A percentile compares a stretch with the other conserved stretches of the same genome.
Conservation (phyloP, 805 yeast genomes). For the Naumovozyma dairenensis region DNA sequence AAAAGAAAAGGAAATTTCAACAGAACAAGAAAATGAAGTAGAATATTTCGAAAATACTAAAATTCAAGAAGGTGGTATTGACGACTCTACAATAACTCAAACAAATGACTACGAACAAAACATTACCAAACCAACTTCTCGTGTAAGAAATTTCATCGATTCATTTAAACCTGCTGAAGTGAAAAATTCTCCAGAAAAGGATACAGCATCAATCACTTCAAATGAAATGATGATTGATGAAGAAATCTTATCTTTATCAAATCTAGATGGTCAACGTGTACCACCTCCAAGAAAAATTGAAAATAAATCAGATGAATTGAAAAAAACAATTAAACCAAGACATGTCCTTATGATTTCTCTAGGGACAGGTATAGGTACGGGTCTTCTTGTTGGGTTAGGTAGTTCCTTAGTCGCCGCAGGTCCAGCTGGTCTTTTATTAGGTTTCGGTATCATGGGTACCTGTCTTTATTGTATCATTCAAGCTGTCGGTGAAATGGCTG, state of each 20-base stretch:
- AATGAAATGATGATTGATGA: slow-evolving; percentile 3
- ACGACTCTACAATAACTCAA: neutral
- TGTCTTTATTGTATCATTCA: slow-evolving; percentile 51
- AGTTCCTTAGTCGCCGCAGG: slow-evolving; percentile 49
- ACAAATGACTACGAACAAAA: neutral
- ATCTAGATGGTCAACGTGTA: slow-evolving; percentile 26
- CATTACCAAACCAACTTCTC: slow-evolving; percentile 2
- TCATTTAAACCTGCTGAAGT: slow-evolving; percentile 33
- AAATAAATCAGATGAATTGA: slow-evolving; percentile 32
- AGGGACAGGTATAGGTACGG: slow-evolving; percentile 71
- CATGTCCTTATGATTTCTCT: slow-evolving; percentile 68
- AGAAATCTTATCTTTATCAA: slow-evolving; percentile 13
- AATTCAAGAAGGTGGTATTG: neutral
- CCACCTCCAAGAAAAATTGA: slow-evolving; percentile 20
- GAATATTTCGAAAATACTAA: slow-evolving; percentile 14
- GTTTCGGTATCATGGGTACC: slow-evolving; percentile 50
- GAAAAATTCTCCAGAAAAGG: neutral
- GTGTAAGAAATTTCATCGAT: slow-evolving; percentile 30
- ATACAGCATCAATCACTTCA: slow-evolving; percentile 5
- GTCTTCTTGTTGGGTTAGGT: slow-evolving; percentile 63
- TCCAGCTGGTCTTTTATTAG: slow-evolving; percentile 51
- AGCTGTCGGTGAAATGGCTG: slow-evolving; percentile 63
- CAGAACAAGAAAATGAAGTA: slow-evolving; percentile 11
- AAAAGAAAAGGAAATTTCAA: slow-evolving; percentile 1
- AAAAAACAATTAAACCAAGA: slow-evolving; percentile 32